phyloP scores from a whole-genome alignment of 139 green algal species.

The Chlorella ohadii region DNA sequence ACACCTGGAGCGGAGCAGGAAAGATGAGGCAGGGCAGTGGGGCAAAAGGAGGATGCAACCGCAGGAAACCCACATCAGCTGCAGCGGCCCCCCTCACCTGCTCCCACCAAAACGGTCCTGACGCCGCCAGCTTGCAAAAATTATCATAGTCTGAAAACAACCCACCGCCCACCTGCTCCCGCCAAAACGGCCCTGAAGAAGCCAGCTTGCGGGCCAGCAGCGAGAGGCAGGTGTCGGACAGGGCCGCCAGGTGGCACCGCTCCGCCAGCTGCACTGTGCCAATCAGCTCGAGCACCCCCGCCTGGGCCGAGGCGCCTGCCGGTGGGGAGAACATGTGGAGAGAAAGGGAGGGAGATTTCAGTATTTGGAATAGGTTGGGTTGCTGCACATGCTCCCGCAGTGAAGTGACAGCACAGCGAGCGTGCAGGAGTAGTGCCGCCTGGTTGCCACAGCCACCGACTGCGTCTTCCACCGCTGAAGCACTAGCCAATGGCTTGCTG shows the following conservation, averaged over 20 bases:
- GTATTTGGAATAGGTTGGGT: too few species aligned
- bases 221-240: constrained; percentile 15
- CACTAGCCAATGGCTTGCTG: too few species aligned
- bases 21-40: too few species aligned
- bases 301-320: not conserved
- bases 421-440: too few species aligned
- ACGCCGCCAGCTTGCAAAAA: not conserved
- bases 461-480: too few species aligned
- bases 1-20: not conserved
- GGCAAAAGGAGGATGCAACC: too few species aligned
- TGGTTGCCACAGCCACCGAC: too few species aligned
- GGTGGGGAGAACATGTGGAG: not conserved
- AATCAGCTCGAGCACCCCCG: not conserved
- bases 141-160: not conserved
- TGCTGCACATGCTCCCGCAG: too few species aligned
- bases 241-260: constrained; percentile 1
- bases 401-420: too few species aligned
- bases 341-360: not conserved
- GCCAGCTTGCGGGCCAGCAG: constrained; percentile 17
- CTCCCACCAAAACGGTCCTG: constrained; percentile 11
- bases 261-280: constrained; percentile 15
- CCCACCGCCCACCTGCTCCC: not conserved
- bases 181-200: constrained; percentile 7
- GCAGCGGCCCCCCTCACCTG: not conserved
- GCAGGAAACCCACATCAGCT: too few species aligned